Base-by-base conservation (phyloP, 345 rosid species). In the Euphorbia tirucalli region DNA sequence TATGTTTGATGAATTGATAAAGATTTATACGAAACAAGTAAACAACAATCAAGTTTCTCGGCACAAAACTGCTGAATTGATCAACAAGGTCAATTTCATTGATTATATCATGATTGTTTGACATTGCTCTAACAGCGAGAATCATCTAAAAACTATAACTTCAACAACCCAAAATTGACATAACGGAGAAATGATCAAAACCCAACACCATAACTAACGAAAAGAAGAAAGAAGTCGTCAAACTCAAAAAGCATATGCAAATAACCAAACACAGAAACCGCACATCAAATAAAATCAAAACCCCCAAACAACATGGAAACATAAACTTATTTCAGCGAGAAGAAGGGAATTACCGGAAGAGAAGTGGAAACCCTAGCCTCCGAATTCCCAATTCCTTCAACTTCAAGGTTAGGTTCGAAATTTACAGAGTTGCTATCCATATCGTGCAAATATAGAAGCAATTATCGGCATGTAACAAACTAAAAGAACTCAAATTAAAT, bases 351-450 rank as follows among this genome's bases (percentile, higher is more conserved):
- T 78, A 80, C 86, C 75, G 28, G 35, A 11, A 30, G 31, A 54
- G 58, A 76, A 68, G n/a, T 7, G 19, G 63, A 61, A 76, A 74
- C 79, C 81, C 81, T 76, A 73, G 74, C 69, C 52, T 61, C 68
- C 70, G 68, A 68, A 65, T 19, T 61, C 61, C 41, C 66, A 70
- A 59, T 74, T 58, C 65, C 75, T 61, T 69, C 63, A 5, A 15
- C 67, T 22, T 48, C 16, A n/a, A 21, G 57, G 11, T 7, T 21
- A n/a, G 78, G 7, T 49, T 58, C n/a, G 14, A 55, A 52, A 61
- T 70, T 59, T 21, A 28, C 61, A 57, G 65, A 48, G 65, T 48
- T 52, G 55, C 30, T 79, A 63, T 79, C 87, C 87, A 85, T 85
- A 4, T 14, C 37, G 14, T 55, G 25, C 19, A 61, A 62, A n/a